phyloP scores from a whole-genome alignment of 768 basidiomycete genomes.

The Rhodotorula toruloides region DNA sequence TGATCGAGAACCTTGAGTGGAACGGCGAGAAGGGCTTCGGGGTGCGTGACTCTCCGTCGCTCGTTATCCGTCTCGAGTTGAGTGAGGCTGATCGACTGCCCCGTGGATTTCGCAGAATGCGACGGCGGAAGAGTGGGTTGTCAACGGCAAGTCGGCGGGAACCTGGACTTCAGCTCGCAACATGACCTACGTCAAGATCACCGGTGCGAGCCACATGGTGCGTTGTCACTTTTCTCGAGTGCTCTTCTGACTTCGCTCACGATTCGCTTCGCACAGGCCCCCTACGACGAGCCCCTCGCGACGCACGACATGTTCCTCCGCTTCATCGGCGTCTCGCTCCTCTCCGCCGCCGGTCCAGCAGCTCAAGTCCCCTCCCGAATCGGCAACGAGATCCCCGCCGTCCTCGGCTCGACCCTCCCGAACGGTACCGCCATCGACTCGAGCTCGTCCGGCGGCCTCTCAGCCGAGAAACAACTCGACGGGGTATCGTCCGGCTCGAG shows the following conservation, averaged over 20 bases:
- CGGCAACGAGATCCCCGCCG: conserved; percentile 60
- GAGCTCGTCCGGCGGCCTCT: background rate
- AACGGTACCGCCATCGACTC: conserved; percentile 39
- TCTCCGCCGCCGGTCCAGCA: conserved; percentile 69
- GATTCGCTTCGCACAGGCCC: conserved; percentile 40
- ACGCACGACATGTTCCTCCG: conserved; percentile 98
- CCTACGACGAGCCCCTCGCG: conserved; percentile 70
- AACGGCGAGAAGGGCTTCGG: conserved; percentile 76
- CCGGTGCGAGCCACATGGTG: conserved; percentile 89
- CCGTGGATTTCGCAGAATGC: conserved; percentile 16
- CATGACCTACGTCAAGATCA: conserved; percentile 88
- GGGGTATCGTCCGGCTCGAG: background rate
- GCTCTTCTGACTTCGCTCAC: background rate
- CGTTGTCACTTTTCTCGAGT: conserved; percentile 43
- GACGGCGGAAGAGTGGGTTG: conserved; percentile 48
- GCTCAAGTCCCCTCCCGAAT: conserved; percentile 75
- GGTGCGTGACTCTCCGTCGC: conserved; percentile 52
- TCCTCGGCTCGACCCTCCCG: conserved; percentile 39
- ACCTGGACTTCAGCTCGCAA: conserved; percentile 88
- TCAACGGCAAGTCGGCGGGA: conserved; percentile 73
- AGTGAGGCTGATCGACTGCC: background rate
- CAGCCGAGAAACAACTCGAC: background rate
- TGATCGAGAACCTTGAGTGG: conserved; percentile 80
- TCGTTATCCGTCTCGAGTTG: background rate
- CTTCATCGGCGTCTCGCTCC: conserved; percentile 79